Evolutionary conservation across 768 basidiomycete genomes (phyloP), one percentile per base, ranked within the genome.

Genomic region (Terana coerulea): DNA sequence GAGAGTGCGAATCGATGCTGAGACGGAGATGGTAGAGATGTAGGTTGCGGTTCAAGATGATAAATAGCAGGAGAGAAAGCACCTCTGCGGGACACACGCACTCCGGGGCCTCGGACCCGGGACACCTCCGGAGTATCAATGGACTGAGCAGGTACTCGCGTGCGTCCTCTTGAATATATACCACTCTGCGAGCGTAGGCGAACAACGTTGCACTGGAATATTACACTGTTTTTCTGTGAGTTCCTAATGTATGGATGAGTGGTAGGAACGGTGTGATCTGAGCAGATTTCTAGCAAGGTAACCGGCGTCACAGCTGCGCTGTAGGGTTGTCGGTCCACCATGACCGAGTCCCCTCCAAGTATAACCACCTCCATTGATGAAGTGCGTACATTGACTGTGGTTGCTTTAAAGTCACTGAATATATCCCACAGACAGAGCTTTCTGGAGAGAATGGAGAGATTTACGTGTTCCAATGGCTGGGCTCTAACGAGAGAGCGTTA

Each of bases 391-490:
- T 22, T 9, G 30, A 1, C 24, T 9, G 31, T 45, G 12, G 14
- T n/a, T n/a, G n/a, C n/a, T n/a, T n/a, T n/a, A n/a, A n/a, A n/a
- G n/a, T n/a, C n/a, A n/a, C n/a, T n/a, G 17, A 25, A 10, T 14
- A 12, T 11, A 3, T 24, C 4, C 33, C 6, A 3, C 54, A 92
- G 91, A 74, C 81, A 10, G 81, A 86, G 62, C 68, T 91, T 22
- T 67, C 76, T 3, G 82, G 79, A 34, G 91, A 92, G 51, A 84
- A 85, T 66, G 87, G 83, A 12, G 89, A 91, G 56, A 77, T 93
- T 45, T 88, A 90, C 60, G 67, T 94, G 14, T 88, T 94, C 61
- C 86, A 88, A 61, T 95, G 91, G 88, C 75, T 94, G 9, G 79
- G 83, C 6, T 70, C 75, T 9, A 77, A 79, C 2, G 84, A 91